Evolutionary conservation across 305 asterid genomes (phyloP).

Genomic region (Rubia tinctorum): DNA sequence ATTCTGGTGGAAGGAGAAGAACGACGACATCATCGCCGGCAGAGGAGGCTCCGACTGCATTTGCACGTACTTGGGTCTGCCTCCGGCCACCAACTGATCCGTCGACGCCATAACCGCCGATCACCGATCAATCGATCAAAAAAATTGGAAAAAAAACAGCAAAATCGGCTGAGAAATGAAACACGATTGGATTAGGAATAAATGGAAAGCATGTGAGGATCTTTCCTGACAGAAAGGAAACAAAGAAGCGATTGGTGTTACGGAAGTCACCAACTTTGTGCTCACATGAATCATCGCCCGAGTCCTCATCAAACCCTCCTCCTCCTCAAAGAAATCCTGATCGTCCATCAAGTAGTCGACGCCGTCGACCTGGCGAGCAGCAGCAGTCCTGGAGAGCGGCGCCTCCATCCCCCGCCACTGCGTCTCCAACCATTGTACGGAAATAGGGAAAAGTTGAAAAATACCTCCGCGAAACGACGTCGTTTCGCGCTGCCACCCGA

Average conservation of each 20-base stretch:
- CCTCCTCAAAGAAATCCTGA: too few relatives aligned
- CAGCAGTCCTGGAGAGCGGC: too few relatives aligned
- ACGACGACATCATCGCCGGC: conserved; percentile 49
- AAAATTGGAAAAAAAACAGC: neutral
- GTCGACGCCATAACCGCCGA: conserved; percentile 48
- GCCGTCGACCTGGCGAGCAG: too few relatives aligned
- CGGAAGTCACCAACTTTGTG: conserved; percentile 9
- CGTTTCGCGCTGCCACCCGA: too few relatives aligned
- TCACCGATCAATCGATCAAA: neutral
- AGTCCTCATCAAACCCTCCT: too few relatives aligned
- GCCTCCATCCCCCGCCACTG: too few relatives aligned
- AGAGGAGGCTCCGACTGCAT: conserved; percentile 52
- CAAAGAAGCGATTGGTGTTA: neutral
- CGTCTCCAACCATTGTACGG: too few relatives aligned
- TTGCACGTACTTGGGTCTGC: conserved; percentile 48
- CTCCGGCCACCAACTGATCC: conserved; percentile 64
- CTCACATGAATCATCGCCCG: too few relatives aligned
- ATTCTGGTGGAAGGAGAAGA: conserved; percentile 43
- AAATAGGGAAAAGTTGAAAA: too few relatives aligned
- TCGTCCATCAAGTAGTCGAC: too few relatives aligned
- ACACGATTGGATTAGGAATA: neutral
- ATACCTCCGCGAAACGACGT: too few relatives aligned
- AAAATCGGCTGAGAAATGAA: neutral
- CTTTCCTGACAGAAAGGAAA: conserved; percentile 12
- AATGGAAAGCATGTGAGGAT: neutral